Evolutionary conservation across 1,284 basidiomycete genomes (phyloP).

Genomic region (Coniferiporia sulphurascens): DNA sequence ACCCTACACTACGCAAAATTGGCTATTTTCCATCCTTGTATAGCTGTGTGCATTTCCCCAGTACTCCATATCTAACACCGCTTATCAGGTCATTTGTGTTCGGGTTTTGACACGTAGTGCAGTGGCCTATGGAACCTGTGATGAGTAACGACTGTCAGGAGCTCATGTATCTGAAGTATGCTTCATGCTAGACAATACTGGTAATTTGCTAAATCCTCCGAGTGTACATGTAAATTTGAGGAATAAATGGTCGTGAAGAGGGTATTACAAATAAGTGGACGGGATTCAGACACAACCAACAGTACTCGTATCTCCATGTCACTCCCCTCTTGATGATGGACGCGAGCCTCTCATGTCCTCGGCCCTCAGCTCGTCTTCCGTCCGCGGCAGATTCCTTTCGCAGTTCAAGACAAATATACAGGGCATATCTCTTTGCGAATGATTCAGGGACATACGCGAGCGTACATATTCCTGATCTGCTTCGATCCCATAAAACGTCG

Average conservation of each 20-base stretch:
- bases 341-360: constrained; percentile 26
- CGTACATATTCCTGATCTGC: constrained; percentile 39
- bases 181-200: too few relatives aligned
- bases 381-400: constrained; percentile 41
- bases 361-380: constrained; percentile 45
- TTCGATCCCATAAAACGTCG: constrained; percentile 58
- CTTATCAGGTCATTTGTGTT: too few relatives aligned
- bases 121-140: too few relatives aligned
- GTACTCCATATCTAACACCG: too few relatives aligned
- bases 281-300: background rate
- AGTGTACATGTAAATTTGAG: too few relatives aligned
- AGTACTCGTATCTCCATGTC: background rate
- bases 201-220: too few relatives aligned
- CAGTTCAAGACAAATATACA: constrained; percentile 59
- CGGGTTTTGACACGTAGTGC: too few relatives aligned
- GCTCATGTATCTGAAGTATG: too few relatives aligned
- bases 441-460: constrained; percentile 23
- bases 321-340: background rate
- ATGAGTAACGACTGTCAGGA: too few relatives aligned
- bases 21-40: too few relatives aligned
- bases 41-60: too few relatives aligned
- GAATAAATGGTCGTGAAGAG: background rate
- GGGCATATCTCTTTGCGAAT: constrained; percentile 38
- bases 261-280: background rate
- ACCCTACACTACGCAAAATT: too few relatives aligned